Evolutionary conservation across 192 early-diverging fungal genomes (phyloP).

Genomic region (Backusella macrospora): DNA sequence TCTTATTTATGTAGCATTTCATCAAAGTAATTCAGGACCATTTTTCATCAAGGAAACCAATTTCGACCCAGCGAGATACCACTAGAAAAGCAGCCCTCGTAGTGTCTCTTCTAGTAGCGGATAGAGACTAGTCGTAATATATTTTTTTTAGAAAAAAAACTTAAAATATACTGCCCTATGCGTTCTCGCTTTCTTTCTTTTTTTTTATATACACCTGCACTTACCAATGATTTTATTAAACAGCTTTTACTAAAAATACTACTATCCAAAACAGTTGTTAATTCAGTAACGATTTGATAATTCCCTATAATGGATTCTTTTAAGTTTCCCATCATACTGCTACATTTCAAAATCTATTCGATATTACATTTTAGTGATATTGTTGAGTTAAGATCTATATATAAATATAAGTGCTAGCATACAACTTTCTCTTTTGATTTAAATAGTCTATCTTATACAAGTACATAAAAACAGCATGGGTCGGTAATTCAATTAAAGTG

Average conservation of each 20-base stretch:
- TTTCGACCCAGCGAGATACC: too few relatives aligned
- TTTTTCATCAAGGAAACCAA: too few relatives aligned
- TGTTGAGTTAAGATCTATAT: constrained; percentile 41
- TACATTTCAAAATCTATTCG: constrained; percentile 57
- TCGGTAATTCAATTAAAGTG: too few relatives aligned
- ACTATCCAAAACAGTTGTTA: constrained; percentile 47
- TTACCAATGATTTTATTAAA: constrained; percentile 56
- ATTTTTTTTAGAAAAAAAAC: too few relatives aligned
- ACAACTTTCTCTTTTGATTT: neutral
- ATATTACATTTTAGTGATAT: constrained; percentile 48
- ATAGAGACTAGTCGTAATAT: too few relatives aligned
- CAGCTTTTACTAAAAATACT: constrained; percentile 51
- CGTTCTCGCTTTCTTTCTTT: neutral
- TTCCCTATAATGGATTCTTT: constrained; percentile 59
- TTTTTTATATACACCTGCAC: constrained; percentile 26
- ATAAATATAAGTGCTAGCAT: neutral
- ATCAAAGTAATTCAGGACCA: too few relatives aligned
- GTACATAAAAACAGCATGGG: constrained; percentile 44
- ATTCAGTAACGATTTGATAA: constrained; percentile 48
- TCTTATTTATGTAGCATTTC: too few relatives aligned
- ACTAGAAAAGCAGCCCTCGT: too few relatives aligned
- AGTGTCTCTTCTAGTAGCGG: too few relatives aligned
- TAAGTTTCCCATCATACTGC: constrained; percentile 54
- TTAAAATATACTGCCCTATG: too few relatives aligned
- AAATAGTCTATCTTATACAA: constrained; percentile 44